Base-by-base conservation (phyloP, 2,329 filamentous ascomycete species). In the Tolypocladium tundrense region DNA sequence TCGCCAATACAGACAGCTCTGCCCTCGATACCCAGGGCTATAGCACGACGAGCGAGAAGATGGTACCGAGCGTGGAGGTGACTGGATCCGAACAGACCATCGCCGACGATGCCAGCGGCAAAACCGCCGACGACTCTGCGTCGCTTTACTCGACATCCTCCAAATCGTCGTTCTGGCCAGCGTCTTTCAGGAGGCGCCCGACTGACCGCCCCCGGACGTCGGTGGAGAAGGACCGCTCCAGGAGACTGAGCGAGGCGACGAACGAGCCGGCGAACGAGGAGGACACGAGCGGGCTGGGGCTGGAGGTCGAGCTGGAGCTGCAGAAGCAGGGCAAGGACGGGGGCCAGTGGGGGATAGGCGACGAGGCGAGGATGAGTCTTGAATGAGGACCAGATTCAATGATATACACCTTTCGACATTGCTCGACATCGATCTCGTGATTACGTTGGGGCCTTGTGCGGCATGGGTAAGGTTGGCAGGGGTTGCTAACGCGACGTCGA, bases 311-410 rank as follows among this genome's bases (percentile, higher is more conserved):
- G 58, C 68, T 83, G 53, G 75, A 81, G 70, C 72, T 83, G 66
- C 76, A 84, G 70, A 77, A 78, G 63, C 68, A 79, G 62, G 72
- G 78, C 62, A 76, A 73, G 66, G 84, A 81, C 63, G 85, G 75
- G 63, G 81, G 72, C 3, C 82, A 84, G 65, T 91, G 91, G 86
- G 89, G 90, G 0, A 81, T 95, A 54, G 88, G 89, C 1, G 91
- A 96, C 69, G 91, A 96, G 67, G 85, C 88, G 31, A 80, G 87
- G 66, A 94, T 96, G 88, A 88, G 85, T 39, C 75, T 96, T 63
- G 90, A 93, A 71, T 93, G 70, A 66, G 19, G 53, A 35, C 27
- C 16, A 51, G 19, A 13, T 10, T 40, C 14, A 31, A 51, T 35
- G 31, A 37, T n/a, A 14, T 21, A 11, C 19, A 35, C 48, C 27